Conservation (phyloP, 2,329 filamentous ascomycete genomes). For the Aspergillus hortae region DNA sequence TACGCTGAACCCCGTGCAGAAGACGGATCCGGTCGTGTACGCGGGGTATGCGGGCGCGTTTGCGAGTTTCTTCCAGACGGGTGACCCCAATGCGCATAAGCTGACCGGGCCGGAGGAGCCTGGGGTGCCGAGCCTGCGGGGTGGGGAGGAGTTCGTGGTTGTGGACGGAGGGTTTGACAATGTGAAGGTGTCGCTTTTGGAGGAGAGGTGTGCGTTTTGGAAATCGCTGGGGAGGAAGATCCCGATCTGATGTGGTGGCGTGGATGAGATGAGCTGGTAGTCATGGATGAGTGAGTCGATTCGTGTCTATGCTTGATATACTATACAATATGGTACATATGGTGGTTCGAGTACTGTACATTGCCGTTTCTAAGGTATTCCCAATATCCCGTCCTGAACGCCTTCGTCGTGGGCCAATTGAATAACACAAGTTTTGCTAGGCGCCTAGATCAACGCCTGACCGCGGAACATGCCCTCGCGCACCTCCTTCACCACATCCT, state of each 20-base stretch:
- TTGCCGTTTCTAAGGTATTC: background rate
- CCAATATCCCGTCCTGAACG: too few species aligned
- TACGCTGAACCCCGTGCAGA: slow-evolving; percentile 50
- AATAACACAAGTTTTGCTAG: too few species aligned
- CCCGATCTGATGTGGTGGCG: slow-evolving; percentile 37
- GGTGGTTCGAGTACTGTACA: slow-evolving; percentile 1
- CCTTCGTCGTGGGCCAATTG: too few species aligned
- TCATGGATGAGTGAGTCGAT: background rate
- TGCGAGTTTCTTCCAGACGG: slow-evolving; percentile 58
- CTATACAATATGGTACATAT: slow-evolving; percentile 9
- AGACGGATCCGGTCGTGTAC: slow-evolving; percentile 53
- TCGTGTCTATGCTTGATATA: slow-evolving; percentile 5
- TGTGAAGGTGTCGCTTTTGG: slow-evolving; percentile 37
- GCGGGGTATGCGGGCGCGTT: slow-evolving; percentile 57
- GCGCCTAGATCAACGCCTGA: slow-evolving; percentile 65
- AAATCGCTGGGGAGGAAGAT: slow-evolving; percentile 43
- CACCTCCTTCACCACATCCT: slow-evolving; percentile 87
- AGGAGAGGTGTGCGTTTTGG: slow-evolving; percentile 55
- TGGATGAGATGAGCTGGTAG: background rate
- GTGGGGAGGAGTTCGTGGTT: slow-evolving; percentile 51
- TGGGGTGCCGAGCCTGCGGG: slow-evolving; percentile 43
- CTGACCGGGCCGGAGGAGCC: slow-evolving; percentile 43
- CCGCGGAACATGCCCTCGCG: slow-evolving; percentile 84
- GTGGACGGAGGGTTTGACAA: slow-evolving; percentile 43
- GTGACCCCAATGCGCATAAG: slow-evolving; percentile 57